These are phyloP conservation scores for Astrothelium subdiscretum DNA, from an alignment of 495 filamentous ascomycete genomes.

Conservation along the genomic window DNA sequence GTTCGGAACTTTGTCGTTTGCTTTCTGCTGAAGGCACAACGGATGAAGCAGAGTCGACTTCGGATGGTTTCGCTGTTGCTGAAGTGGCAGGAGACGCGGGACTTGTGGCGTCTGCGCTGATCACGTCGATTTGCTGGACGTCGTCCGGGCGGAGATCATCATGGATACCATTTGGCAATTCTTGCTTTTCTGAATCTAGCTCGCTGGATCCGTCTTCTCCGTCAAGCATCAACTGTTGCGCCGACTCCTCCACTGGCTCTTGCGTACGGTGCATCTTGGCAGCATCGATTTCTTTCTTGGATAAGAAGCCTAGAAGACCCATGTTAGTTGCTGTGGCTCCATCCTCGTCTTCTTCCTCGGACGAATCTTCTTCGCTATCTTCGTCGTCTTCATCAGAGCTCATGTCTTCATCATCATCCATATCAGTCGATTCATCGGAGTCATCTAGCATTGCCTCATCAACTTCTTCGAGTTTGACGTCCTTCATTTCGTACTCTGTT, in stretches of 20 bases:
- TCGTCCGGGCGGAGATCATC: not conserved
- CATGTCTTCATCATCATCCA: conserved; percentile 63
- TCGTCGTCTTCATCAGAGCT: conserved; percentile 54
- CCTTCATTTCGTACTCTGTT: not conserved
- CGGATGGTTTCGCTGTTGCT: conserved; percentile 50
- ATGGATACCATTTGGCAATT: not conserved
- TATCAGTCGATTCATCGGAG: conserved; percentile 74
- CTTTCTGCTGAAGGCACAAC: conserved; percentile 36
- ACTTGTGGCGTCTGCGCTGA: not conserved
- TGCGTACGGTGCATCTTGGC: not conserved
- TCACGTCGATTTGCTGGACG: not conserved
- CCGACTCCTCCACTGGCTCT: not conserved
- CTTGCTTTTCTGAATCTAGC: not conserved
- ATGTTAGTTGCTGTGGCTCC: conserved; percentile 23
- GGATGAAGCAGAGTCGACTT: conserved; percentile 54
- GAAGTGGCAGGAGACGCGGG: not conserved
- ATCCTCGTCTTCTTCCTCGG: conserved; percentile 25
- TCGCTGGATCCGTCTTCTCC: not conserved
- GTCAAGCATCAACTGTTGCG: not conserved
- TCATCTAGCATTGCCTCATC: conserved; percentile 57
- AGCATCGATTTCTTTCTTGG: conserved; percentile 30
- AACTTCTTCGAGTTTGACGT: conserved; percentile 50
- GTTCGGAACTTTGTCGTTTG: conserved; percentile 25
- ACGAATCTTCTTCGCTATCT: conserved; percentile 30
- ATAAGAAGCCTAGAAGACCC: conserved; percentile 47